Percentiles rank a stretch among this genome's conserved stretches.
Conservation (phyloP, 73 alveolate species). For the Symbiodinium natans region DNA sequence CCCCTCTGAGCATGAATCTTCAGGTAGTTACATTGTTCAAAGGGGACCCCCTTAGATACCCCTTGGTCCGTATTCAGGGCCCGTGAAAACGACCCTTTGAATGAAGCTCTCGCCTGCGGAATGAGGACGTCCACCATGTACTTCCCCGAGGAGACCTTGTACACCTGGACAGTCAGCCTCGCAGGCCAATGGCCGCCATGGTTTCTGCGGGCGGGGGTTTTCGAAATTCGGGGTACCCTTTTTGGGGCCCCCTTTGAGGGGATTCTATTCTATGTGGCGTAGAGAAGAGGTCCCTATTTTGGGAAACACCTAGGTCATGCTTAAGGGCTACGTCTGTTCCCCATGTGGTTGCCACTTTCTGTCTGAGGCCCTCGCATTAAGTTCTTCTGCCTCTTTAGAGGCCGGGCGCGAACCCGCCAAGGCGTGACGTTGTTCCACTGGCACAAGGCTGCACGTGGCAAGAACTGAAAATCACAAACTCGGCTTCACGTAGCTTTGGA, state of each 20-base stretch:
- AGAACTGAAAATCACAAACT: background rate
- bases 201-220: no score
- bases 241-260: no score
- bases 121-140: slow-evolving; percentile 88
- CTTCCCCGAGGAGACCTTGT: slow-evolving; percentile 77
- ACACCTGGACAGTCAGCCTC: slow-evolving; percentile 92
- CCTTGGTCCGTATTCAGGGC: no score
- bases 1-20: no score
- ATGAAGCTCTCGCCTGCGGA: slow-evolving; percentile 52
- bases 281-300: no score
- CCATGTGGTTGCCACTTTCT: background rate
- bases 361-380: background rate
- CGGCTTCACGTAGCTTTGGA: background rate
- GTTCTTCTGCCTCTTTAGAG: slow-evolving; percentile 36
- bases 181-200: background rate
- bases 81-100: no score
- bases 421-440: slow-evolving; percentile 92
- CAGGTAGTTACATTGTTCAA: no score
- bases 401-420: slow-evolving; percentile 93
- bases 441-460: background rate
- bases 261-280: no score
- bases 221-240: no score
- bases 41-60: no score
- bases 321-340: background rate
- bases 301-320: no score